A percentile compares a stretch with the other conserved stretches of the same genome.
These are phyloP conservation scores for Solanum piurae DNA, from an alignment of 257 asterid species.

Conservation along the genomic window DNA sequence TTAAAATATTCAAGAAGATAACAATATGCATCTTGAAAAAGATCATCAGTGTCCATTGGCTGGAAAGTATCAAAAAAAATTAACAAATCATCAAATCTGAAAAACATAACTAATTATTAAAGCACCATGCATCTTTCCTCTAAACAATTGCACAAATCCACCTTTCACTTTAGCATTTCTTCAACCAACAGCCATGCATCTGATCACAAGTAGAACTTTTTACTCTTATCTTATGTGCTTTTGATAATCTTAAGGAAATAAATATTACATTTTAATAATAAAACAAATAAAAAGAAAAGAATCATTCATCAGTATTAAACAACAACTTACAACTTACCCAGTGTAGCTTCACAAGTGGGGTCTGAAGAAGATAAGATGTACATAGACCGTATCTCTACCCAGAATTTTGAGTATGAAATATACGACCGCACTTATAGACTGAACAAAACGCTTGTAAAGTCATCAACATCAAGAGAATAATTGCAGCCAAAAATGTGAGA, in stretches of 20 bases:
- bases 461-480: conserved; percentile 16
- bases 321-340: neutral
- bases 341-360: neutral
- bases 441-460: conserved; percentile 20
- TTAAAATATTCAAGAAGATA: neutral
- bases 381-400: neutral
- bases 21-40: neutral
- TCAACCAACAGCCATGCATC: neutral
- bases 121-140: neutral
- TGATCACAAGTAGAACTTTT: neutral
- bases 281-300: neutral
- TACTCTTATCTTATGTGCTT: neutral
- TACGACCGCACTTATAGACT: conserved; percentile 13
- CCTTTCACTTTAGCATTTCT: neutral
- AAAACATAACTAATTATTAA: neutral
- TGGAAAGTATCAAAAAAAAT: neutral
- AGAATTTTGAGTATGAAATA: neutral
- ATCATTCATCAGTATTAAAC: neutral
- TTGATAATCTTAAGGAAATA: neutral
- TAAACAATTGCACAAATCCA: neutral
- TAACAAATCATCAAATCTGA: neutral
- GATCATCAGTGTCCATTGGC: neutral
- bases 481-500: conserved; percentile 8
- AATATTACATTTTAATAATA: neutral
- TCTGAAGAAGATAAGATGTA: neutral